Evolutionary conservation across 129 eudicot genomes (phyloP).

Genomic region (Solidago caesia): DNA sequence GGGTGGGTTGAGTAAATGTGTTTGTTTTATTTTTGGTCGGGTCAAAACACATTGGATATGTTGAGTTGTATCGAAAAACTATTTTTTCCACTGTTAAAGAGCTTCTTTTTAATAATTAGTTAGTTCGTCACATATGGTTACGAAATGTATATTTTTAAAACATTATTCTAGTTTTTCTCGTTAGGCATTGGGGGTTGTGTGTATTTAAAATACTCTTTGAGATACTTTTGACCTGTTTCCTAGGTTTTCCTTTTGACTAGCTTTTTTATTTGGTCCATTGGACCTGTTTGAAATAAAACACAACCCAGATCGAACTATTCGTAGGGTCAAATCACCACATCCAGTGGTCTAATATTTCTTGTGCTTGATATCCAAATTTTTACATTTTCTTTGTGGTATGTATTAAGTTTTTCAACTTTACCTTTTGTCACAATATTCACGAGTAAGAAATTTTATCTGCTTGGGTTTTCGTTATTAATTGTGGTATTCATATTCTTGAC

Average conservation of each 20-base stretch:
- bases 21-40: background rate
- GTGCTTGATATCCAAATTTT: background rate
- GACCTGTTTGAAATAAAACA: background rate
- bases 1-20: background rate
- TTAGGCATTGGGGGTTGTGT: too few species aligned
- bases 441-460: background rate
- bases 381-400: background rate
- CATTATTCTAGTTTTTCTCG: too few species aligned
- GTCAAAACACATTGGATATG: background rate
- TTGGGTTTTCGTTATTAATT: constrained; percentile 2
- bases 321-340: background rate
- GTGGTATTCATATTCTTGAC: constrained; percentile 1
- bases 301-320: background rate
- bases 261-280: background rate
- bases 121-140: background rate
- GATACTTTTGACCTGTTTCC: background rate
- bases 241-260: background rate
- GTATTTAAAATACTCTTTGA: too few species aligned
- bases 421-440: background rate
- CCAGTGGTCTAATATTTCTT: constrained; percentile 11
- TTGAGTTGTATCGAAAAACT: background rate
- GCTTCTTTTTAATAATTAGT: background rate
- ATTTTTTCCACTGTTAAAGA: background rate
- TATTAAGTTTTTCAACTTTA: background rate
- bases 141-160: too few species aligned